Evolutionary conservation across 192 early-diverging fungal genomes (phyloP).

Genomic region (Bifiguratus adelaidae): DNA sequence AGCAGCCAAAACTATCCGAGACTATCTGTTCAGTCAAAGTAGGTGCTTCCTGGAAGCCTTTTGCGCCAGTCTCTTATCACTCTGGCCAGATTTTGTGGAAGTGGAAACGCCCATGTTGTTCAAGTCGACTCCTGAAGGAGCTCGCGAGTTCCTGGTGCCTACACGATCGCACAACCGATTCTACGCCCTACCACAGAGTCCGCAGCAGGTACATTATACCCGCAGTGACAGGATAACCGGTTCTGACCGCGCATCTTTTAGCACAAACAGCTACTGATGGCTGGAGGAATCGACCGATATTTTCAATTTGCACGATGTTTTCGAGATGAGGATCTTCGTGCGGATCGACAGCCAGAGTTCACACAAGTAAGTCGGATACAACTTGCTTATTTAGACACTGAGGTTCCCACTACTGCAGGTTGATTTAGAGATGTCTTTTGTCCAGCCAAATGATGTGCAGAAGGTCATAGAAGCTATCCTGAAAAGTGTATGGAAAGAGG

Average conservation of each 20-base stretch:
- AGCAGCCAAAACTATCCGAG: constrained; percentile 52
- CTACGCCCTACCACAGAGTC: constrained; percentile 85
- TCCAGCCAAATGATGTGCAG: constrained; percentile 59
- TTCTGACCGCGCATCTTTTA: constrained; percentile 16
- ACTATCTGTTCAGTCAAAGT: constrained; percentile 57
- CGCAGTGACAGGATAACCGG: no score
- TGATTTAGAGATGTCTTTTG: constrained; percentile 88
- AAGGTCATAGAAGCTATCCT: constrained; percentile 63
- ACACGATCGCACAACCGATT: constrained; percentile 63
- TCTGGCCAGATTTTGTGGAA: constrained; percentile 59
- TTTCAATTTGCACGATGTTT: constrained; percentile 91
- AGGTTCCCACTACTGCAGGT: constrained; percentile 31
- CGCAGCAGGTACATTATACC: constrained; percentile 54
- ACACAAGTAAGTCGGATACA: constrained; percentile 54
- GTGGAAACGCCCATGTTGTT: constrained; percentile 90
- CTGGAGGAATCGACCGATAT: constrained; percentile 80
- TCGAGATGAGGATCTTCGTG: constrained; percentile 77
- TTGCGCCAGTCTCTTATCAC: not conserved
- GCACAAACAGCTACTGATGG: constrained; percentile 93
- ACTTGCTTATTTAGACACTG: not conserved
- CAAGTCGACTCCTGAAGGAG: constrained; percentile 89
- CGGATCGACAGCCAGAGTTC: constrained; percentile 90
- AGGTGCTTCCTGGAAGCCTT: constrained; percentile 7
- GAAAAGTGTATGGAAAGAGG: constrained; percentile 45
- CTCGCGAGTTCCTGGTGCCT: constrained; percentile 89